Percentiles rank a stretch among this genome's conserved stretches.
phyloP scores from a whole-genome alignment of 2,329 filamentous ascomycete genomes.

The Karstenula rhodostoma region DNA sequence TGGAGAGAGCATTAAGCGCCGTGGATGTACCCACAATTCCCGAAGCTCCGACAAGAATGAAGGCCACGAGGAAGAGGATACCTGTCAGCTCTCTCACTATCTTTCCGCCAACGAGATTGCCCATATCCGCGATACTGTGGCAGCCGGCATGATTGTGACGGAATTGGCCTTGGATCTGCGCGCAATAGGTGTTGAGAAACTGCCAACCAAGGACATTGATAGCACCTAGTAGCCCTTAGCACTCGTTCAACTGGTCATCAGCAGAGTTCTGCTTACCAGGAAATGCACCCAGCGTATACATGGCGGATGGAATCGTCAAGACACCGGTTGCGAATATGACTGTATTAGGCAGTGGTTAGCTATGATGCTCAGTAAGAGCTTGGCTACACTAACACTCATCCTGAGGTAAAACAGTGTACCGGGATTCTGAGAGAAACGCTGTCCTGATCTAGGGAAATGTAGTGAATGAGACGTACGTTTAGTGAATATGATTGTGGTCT shows the following conservation, averaged over 20 bases:
- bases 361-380: not conserved
- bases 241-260: too few relatives aligned
- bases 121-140: constrained; percentile 67
- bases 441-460: not conserved
- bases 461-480: constrained; percentile 48
- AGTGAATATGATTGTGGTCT: constrained; percentile 61
- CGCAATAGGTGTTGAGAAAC: constrained; percentile 59
- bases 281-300: constrained; percentile 58
- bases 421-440: not conserved
- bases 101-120: constrained; percentile 61
- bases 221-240: constrained; percentile 38
- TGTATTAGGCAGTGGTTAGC: constrained; percentile 11
- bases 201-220: constrained; percentile 59
- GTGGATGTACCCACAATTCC: constrained; percentile 68
- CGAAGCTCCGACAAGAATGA: constrained; percentile 64
- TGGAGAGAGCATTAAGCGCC: constrained; percentile 67
- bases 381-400: not conserved
- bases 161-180: constrained; percentile 61
- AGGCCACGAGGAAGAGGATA: constrained; percentile 65
- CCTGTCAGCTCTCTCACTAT: constrained; percentile 63
- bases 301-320: constrained; percentile 58
- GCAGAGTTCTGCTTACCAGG: constrained; percentile 41
- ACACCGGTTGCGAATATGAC: constrained; percentile 61
- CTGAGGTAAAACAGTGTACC: not conserved
- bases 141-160: constrained; percentile 60